Percentiles rank a stretch among this genome's conserved stretches.
Conservation (phyloP, 495 filamentous ascomycete genomes). For the Chlorociboria aeruginascens region DNA sequence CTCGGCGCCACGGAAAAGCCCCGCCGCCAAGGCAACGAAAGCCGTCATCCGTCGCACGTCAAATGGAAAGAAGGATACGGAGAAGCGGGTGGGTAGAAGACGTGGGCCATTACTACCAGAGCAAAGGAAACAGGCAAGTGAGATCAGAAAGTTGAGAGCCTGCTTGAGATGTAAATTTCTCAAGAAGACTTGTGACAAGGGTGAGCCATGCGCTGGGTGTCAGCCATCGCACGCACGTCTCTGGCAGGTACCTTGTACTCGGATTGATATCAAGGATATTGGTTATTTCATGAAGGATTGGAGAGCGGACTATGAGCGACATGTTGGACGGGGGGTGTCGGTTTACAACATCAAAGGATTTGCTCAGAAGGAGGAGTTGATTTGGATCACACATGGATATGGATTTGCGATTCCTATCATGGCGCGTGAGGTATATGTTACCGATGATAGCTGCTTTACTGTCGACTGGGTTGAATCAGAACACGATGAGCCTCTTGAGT, state of each 20-base stretch:
- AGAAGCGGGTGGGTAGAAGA: slow-evolving; percentile 83
- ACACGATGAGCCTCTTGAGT: slow-evolving; percentile 55
- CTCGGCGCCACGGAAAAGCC: slow-evolving; percentile 56
- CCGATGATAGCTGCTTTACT: slow-evolving; percentile 82
- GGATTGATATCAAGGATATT: slow-evolving; percentile 95
- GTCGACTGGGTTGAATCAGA: slow-evolving; percentile 81
- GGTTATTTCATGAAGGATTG: slow-evolving; percentile 97
- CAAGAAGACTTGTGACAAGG: slow-evolving; percentile 96
- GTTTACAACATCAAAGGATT: slow-evolving; percentile 92
- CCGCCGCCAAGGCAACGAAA: slow-evolving; percentile 68
- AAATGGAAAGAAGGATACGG: slow-evolving; percentile 64
- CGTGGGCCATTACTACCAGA: slow-evolving; percentile 84
- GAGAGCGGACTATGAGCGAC: slow-evolving; percentile 88
- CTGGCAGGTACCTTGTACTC: slow-evolving; percentile 92
- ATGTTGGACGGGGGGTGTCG: slow-evolving; percentile 73
- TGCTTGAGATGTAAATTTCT: slow-evolving; percentile 95
- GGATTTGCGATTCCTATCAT: slow-evolving; percentile 78
- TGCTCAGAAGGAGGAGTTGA: slow-evolving; percentile 60
- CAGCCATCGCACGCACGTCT: slow-evolving; percentile 84
- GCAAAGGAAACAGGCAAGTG: slow-evolving; percentile 84
- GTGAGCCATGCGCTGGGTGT: slow-evolving; percentile 85
- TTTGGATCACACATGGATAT: slow-evolving; percentile 84
- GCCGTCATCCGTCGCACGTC: slow-evolving; percentile 63
- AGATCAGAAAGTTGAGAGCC: slow-evolving; percentile 83
- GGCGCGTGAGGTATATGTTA: slow-evolving; percentile 82